Conservation (phyloP, 2,329 filamentous ascomycete species). For the Cylindrodendrum hubeiense region DNA sequence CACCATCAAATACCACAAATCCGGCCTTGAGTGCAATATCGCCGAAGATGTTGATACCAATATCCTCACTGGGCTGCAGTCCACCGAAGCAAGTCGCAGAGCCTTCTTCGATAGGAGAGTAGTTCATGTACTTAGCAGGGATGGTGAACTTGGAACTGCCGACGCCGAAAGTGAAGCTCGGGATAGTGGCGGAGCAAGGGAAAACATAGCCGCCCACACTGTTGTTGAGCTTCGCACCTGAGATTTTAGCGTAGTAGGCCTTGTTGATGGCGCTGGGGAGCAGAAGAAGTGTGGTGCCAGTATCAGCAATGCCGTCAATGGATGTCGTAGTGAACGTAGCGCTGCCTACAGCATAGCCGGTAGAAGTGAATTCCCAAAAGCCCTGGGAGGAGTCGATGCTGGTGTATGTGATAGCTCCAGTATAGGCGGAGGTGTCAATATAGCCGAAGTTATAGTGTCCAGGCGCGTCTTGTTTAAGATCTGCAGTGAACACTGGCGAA, state of each 20-base stretch:
- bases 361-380: conserved; percentile 71
- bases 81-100: conserved; percentile 71
- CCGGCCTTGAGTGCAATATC: conserved; percentile 72
- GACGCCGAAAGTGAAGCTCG: conserved; percentile 66
- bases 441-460: conserved; percentile 82
- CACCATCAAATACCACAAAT: conserved; percentile 67
- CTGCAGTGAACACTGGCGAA: conserved; percentile 72
- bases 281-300: conserved; percentile 74
- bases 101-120: conserved; percentile 54
- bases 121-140: conserved; percentile 66
- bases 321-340: conserved; percentile 41
- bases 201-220: conserved; percentile 61
- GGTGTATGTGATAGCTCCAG: conserved; percentile 71
- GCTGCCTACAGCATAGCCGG: conserved; percentile 34
- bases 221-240: conserved; percentile 55
- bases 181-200: conserved; percentile 59
- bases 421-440: conserved; percentile 74
- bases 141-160: conserved; percentile 70
- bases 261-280: conserved; percentile 65
- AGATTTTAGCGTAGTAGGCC: conserved; percentile 62
- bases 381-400: conserved; percentile 70
- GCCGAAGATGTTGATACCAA: conserved; percentile 69
- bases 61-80: conserved; percentile 67
- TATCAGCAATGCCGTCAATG: conserved; percentile 64
- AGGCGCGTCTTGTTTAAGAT: conserved; percentile 65